phyloP scores from a whole-genome alignment of 129 eudicot species.

The Centella asiatica region DNA sequence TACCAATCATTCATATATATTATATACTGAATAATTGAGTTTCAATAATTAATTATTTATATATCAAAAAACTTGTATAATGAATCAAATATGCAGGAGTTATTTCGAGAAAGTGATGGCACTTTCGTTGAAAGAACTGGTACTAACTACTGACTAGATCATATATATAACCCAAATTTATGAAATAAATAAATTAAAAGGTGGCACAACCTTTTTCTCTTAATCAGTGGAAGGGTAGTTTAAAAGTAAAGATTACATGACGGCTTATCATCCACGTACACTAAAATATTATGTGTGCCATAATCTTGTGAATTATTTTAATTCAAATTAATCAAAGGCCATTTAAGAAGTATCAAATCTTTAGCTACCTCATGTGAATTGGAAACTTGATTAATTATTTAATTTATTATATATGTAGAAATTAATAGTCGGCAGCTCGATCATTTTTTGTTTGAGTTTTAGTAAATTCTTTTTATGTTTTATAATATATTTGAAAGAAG shows the following conservation, averaged over 20 bases:
- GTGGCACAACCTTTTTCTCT: constrained; percentile 8
- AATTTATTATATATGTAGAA: no score
- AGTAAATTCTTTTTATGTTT: no score
- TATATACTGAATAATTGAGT: not conserved
- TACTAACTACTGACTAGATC: not conserved
- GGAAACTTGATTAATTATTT: no score
- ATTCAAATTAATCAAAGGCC: not conserved
- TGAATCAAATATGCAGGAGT: no score
- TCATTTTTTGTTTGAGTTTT: no score
- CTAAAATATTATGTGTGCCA: not conserved
- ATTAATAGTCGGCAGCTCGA: no score
- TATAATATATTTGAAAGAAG: no score
- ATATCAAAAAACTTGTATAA: no score
- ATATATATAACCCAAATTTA: not conserved
- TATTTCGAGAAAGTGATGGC: not conserved
- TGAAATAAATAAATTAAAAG: not conserved
- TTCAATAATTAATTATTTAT: not conserved
- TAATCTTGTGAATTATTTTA: not conserved
- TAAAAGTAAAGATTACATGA: constrained; percentile 20
- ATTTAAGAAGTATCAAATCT: not conserved
- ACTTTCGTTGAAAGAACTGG: not conserved
- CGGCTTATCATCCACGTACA: not conserved
- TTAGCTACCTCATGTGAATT: no score
- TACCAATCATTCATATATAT: not conserved
- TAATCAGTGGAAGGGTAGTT: constrained; percentile 35